Conservation (phyloP, 2,329 filamentous ascomycete species). For the Cladosporium cucumerinum region DNA sequence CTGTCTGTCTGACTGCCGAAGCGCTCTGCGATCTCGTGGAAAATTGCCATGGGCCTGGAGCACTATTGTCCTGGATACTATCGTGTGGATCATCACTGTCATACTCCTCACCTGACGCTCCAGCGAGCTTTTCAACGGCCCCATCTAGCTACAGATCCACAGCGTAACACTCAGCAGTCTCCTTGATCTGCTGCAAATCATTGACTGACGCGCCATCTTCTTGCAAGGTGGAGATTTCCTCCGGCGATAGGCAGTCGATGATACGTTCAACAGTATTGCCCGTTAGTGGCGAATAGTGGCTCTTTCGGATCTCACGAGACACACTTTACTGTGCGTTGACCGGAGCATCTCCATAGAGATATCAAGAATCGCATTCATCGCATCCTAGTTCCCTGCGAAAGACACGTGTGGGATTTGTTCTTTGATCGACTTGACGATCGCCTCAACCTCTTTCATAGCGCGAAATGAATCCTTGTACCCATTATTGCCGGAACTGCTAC, state of each 20-base stretch:
- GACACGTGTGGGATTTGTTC: not conserved
- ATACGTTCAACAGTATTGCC: not conserved
- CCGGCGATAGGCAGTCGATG: not conserved
- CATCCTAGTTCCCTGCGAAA: not conserved
- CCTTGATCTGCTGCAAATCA: not conserved
- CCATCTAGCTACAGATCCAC: not conserved
- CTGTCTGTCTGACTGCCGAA: no score
- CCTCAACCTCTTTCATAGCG: not conserved
- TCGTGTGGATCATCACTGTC: not conserved
- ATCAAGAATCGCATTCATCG: not conserved
- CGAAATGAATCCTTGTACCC: not conserved
- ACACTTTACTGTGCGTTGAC: not conserved
- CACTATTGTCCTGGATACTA: not conserved
- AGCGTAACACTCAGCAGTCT: not conserved
- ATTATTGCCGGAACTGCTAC: not conserved
- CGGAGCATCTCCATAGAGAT: not conserved
- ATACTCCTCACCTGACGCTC: not conserved
- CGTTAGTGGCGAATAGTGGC: not conserved
- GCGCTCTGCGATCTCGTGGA: no score
- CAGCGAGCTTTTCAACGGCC: not conserved
- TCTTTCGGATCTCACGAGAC: not conserved
- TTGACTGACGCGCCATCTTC: not conserved
- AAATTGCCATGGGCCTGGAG: not conserved
- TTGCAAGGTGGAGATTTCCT: not conserved
- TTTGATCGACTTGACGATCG: not conserved